Evolutionary conservation across 345 rosid species (phyloP), one percentile per base, ranked within the genome.

Genomic region (Gossypium thurberi): DNA sequence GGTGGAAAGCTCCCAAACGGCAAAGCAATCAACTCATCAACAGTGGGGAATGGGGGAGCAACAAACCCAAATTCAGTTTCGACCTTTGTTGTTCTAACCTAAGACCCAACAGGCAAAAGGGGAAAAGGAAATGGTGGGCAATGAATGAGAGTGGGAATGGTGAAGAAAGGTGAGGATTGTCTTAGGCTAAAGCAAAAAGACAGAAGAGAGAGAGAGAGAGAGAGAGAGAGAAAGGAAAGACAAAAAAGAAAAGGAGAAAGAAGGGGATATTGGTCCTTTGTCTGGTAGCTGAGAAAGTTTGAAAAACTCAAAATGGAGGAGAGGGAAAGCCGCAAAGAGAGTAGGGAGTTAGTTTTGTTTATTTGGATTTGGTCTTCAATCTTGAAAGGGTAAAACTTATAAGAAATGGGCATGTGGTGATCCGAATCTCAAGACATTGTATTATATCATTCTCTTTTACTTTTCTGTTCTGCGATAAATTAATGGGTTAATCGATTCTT

Each of bases 371-470:
- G 14, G 20, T 66, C 8, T 63, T 42, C 12, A 12, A 28, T 25
- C 42, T 13, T 55, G 28, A 11, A 56, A 71, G 64, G 74, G 44
- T 52, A 47, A 47, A 47, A 47, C 37, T 2, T 13, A 47, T 10
- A 52, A 52, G 87, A 84, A 75, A 73, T 26, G 60, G 86, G 86
- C 85, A 70, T 87, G 94, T 75, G 91, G 90, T 83, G 94, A 85
- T 87, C 90, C 94, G 90, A 12, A 47, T 33, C 40, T 5, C 40
- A 28, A 28, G 37, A 0, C 37, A 28, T 28, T 28, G 37, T 3
- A 28, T 28, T 3, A 28, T 28, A 28, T 28, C 33, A 33, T 33
- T 33, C 40, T 33, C 40, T 33, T 33, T 4, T 33, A 33, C 40
- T 33, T 33, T 33, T 4, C 37, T 4, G 4, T 33, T 33, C 40